phyloP scores from a whole-genome alignment of 2,329 filamentous ascomycete genomes.

The Ophiostoma sp. region DNA sequence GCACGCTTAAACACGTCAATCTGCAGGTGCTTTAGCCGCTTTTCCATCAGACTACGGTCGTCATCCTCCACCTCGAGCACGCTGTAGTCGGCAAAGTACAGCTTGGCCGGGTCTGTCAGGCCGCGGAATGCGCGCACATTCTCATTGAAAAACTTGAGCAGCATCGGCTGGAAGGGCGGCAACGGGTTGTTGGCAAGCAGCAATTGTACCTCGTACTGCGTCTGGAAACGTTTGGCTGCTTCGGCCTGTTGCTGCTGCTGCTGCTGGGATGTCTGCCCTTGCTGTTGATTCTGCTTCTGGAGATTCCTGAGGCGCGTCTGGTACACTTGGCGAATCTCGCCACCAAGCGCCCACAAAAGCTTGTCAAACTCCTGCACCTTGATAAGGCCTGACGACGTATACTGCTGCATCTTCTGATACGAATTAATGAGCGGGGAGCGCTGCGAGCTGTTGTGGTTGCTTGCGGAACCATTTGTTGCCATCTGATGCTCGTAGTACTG shows the following conservation, averaged over 20 bases:
- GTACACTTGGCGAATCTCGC: conserved; percentile 50
- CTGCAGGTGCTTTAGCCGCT: conserved; percentile 37
- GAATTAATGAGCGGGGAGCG: conserved; percentile 48
- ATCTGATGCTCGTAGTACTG: conserved; percentile 46
- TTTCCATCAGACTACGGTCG: conserved; percentile 41
- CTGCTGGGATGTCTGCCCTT: conserved; percentile 2
- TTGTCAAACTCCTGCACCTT: conserved; percentile 59
- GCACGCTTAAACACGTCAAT: conserved; percentile 56
- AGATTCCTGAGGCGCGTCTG: conserved; percentile 34
- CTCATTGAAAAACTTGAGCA: conserved; percentile 60
- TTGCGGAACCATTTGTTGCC: not conserved
- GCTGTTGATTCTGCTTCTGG: conserved; percentile 37
- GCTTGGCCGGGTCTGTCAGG: conserved; percentile 57
- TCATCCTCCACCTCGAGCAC: conserved; percentile 63
- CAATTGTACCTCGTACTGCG: conserved; percentile 48
- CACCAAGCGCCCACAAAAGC: conserved; percentile 48
- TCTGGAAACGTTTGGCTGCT: conserved; percentile 43
- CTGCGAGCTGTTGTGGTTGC: conserved; percentile 33
- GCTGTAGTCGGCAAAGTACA: conserved; percentile 68
- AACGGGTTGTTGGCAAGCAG: conserved; percentile 47
- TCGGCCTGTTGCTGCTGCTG: conserved; percentile 35
- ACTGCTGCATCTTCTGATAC: conserved; percentile 50
- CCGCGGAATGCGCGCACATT: conserved; percentile 55
- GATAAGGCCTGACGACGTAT: conserved; percentile 49
- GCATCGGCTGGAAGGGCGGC: conserved; percentile 47